A percentile compares a stretch with the other conserved stretches of the same genome.
Evolutionary conservation across 2,329 filamentous ascomycete genomes (phyloP).

Genomic region (Xylariales sp.): DNA sequence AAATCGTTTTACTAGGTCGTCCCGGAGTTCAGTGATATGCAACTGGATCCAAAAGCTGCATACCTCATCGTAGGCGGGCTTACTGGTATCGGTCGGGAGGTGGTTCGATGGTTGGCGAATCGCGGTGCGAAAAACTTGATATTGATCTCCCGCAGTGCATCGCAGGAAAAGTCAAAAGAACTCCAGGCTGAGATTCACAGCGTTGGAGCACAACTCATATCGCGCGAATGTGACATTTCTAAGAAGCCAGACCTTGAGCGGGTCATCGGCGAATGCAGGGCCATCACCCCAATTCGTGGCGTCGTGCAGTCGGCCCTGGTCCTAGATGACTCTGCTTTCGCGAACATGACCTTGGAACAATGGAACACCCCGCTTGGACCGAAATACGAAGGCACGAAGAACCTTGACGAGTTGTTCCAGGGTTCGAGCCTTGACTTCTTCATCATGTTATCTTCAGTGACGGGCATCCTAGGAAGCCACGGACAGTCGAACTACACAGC

Average conservation of each 20-base stretch:
- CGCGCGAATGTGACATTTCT: conserved; percentile 1
- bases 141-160: conserved; percentile 13
- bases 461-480: conserved; percentile 6
- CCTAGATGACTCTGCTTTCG: conserved; percentile 7
- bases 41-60: conserved; percentile 14
- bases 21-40: conserved; percentile 5
- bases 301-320: conserved; percentile 1
- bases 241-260: background rate
- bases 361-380: conserved; percentile 1
- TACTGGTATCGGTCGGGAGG: conserved; percentile 21
- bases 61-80: conserved; percentile 25
- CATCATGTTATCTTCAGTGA: conserved; percentile 8
- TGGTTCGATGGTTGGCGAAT: conserved; percentile 18
- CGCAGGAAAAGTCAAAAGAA: conserved; percentile 2
- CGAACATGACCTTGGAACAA: conserved; percentile 9
- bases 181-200: conserved; percentile 4
- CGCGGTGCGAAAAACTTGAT: conserved; percentile 16
- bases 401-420: conserved; percentile 16
- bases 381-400: conserved; percentile 10
- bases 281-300: conserved; percentile 4
- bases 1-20: background rate
- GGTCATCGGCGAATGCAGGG: background rate
- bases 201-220: background rate
- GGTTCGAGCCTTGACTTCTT: conserved; percentile 8
- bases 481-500: conserved; percentile 9